Evolutionary conservation across 1,284 basidiomycete species (phyloP).

Genomic region (Ganoderma meredithae): DNA sequence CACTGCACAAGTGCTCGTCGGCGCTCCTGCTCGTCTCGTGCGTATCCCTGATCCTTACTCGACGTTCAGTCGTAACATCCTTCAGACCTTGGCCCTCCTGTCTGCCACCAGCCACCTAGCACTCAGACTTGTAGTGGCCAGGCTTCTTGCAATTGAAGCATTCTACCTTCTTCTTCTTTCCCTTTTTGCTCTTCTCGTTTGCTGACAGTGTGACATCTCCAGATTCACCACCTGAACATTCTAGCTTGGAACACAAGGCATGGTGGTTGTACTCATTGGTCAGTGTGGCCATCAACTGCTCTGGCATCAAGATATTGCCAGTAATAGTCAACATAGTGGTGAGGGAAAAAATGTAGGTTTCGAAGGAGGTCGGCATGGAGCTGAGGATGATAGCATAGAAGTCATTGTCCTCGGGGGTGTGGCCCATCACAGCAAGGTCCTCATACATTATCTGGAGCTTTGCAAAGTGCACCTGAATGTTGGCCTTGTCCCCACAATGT

Average conservation of each 20-base stretch:
- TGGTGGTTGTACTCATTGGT: conserved; percentile 30
- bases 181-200: conserved; percentile 15
- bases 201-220: conserved; percentile 22
- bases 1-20: too few relatives aligned
- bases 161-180: conserved; percentile 26
- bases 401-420: conserved; percentile 2
- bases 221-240: neutral
- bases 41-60: too few relatives aligned
- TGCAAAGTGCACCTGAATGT: conserved; percentile 33
- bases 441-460: conserved; percentile 30
- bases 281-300: conserved; percentile 29
- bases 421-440: conserved; percentile 33
- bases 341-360: conserved; percentile 14
- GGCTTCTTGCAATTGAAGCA: conserved; percentile 37
- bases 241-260: conserved; percentile 8
- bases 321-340: conserved; percentile 14
- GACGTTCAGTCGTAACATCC: too few relatives aligned
- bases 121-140: conserved; percentile 38
- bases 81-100: conserved; percentile 34
- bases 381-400: conserved; percentile 4
- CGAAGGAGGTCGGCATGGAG: conserved; percentile 32
- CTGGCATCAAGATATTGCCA: conserved; percentile 19
- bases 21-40: too few relatives aligned
- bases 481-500: conserved; percentile 28
- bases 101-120: conserved; percentile 40